These are phyloP conservation scores for Ephemerocybe angulata DNA, from an alignment of 768 basidiomycete species.

Conservation along the genomic window DNA sequence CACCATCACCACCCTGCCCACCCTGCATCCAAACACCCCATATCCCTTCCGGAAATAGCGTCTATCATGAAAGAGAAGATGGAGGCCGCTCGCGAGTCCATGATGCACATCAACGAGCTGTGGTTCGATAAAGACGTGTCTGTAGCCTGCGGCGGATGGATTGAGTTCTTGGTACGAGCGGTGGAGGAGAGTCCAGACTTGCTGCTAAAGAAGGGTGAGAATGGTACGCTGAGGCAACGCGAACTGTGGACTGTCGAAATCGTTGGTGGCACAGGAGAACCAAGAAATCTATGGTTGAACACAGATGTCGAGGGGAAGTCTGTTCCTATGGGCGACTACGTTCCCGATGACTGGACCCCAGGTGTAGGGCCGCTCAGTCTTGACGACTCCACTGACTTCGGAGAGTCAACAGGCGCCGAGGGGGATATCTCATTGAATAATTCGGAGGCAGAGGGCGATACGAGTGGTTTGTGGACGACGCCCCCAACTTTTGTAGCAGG, in stretches of 20 bases:
- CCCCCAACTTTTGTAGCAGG: background rate
- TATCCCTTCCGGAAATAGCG: constrained; percentile 36
- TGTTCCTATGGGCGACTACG: constrained; percentile 32
- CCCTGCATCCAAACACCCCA: constrained; percentile 17
- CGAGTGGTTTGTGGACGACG: constrained; percentile 11
- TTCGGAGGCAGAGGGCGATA: constrained; percentile 34
- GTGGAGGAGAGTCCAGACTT: constrained; percentile 41
- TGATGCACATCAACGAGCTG: constrained; percentile 47
- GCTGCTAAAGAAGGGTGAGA: constrained; percentile 34
- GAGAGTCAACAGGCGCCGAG: constrained; percentile 36
- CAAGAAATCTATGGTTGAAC: constrained; percentile 25
- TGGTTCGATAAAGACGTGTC: constrained; percentile 50
- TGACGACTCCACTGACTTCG: constrained; percentile 22
- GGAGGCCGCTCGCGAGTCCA: constrained; percentile 47
- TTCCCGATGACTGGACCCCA: constrained; percentile 45
- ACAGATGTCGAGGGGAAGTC: constrained; percentile 1
- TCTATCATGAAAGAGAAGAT: constrained; percentile 49
- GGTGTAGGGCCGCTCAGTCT: constrained; percentile 29
- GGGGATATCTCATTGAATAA: constrained; percentile 40
- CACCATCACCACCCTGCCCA: constrained; percentile 52
- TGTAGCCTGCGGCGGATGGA: constrained; percentile 54
- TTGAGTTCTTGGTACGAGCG: constrained; percentile 50
- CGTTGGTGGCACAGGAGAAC: constrained; percentile 32
- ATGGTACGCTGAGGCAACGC: constrained; percentile 28
- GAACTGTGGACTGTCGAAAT: constrained; percentile 44